A percentile compares a stretch with the other conserved stretches of the same genome.
Conservation (phyloP, 148 eudicot species). For the Chenopodium berlandieri region DNA sequence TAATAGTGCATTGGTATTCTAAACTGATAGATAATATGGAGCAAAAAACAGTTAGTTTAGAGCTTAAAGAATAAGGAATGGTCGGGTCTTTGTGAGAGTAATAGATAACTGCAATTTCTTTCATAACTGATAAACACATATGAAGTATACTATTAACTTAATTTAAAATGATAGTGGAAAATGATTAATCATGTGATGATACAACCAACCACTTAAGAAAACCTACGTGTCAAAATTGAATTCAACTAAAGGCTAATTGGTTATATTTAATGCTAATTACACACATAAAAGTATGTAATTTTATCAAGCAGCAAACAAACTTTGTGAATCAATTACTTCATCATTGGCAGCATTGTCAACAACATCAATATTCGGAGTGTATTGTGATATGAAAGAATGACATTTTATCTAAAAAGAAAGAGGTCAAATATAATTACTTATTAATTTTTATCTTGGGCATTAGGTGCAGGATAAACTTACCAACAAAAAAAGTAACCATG, state of each 20-base stretch:
- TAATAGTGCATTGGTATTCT: not conserved
- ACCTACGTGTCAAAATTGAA: constrained; percentile 11
- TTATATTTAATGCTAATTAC: constrained; percentile 7
- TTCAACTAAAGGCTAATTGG: constrained; percentile 7
- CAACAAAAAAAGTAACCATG: constrained; percentile 90
- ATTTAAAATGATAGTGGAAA: not conserved
- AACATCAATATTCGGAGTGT: not conserved
- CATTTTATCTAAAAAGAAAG: not conserved
- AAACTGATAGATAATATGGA: not conserved
- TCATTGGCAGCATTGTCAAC: constrained; percentile 17
- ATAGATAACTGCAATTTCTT: not conserved
- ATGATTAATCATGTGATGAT: constrained; percentile 5
- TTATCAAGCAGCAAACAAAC: constrained; percentile 9
- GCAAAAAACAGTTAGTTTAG: not conserved
- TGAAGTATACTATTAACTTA: not conserved
- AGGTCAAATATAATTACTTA: not conserved
- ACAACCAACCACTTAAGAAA: constrained; percentile 9
- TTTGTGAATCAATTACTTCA: constrained; percentile 2
- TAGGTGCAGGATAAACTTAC: constrained; percentile 33
- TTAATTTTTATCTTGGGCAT: not conserved
- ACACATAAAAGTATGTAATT: not conserved
- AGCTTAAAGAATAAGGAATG: not conserved
- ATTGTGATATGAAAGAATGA: not conserved
- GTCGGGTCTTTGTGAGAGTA: not conserved
- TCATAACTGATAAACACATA: not conserved